phyloP scores from a whole-genome alignment of 2,329 filamentous ascomycete species.

The Sporothrix sp. region DNA sequence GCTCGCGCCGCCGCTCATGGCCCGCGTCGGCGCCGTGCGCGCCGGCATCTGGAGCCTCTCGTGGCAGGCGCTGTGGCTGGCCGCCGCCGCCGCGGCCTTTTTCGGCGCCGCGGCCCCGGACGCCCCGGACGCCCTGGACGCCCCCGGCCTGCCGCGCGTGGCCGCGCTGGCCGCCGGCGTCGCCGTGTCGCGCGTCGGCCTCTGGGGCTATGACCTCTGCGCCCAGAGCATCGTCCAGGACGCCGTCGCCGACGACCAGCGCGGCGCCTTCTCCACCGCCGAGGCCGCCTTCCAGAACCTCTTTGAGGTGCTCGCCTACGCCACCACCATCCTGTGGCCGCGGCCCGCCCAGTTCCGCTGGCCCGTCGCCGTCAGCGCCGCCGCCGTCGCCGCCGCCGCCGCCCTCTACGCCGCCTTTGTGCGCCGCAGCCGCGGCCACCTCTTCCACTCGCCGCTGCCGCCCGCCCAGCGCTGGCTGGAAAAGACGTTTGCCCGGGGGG shows the following conservation, averaged over 20 bases:
- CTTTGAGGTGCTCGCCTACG: slow-evolving; percentile 60
- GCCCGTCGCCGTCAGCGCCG: slow-evolving; percentile 49
- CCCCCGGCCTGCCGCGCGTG: too few species aligned
- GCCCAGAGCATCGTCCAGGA: slow-evolving; percentile 53
- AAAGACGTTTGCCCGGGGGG: slow-evolving; percentile 6
- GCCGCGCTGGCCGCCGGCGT: slow-evolving; percentile 37
- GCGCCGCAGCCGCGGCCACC: slow-evolving; percentile 47
- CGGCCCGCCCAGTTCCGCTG: slow-evolving; percentile 54
- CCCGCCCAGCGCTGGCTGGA: slow-evolving; percentile 15
- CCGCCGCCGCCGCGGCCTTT: slow-evolving; percentile 35
- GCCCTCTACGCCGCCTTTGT: slow-evolving; percentile 48
- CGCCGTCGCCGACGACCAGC: slow-evolving; percentile 42
- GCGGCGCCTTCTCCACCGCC: slow-evolving; percentile 59
- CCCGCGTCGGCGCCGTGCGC: slow-evolving; percentile 47
- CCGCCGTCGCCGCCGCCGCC: slow-evolving; percentile 39
- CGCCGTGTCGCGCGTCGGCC: slow-evolving; percentile 46
- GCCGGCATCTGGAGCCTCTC: slow-evolving; percentile 61
- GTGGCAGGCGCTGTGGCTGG: slow-evolving; percentile 54
- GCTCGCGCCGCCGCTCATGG: slow-evolving; percentile 46
- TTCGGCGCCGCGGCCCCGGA: slow-evolving; percentile 20
- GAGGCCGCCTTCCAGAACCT: slow-evolving; percentile 60
- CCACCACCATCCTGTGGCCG: slow-evolving; percentile 54
- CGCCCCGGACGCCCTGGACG: too few species aligned
- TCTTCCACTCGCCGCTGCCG: slow-evolving; percentile 38
- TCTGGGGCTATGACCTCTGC: slow-evolving; percentile 53